Evolutionary conservation across 257 asterid species (phyloP).

Genomic region (Hygrophila difformis): DNA sequence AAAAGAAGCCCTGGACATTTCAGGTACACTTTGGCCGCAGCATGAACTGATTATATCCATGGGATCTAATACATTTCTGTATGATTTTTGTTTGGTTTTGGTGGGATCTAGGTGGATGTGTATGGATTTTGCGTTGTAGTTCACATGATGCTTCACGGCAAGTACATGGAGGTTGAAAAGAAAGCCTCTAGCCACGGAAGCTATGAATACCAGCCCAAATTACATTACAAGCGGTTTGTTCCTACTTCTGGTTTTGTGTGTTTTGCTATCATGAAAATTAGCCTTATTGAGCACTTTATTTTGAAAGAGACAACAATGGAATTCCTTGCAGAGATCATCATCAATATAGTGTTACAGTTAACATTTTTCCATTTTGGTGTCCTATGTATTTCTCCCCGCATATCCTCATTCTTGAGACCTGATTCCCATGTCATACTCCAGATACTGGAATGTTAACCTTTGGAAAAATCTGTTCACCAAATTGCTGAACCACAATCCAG

Average conservation of each 20-base stretch:
- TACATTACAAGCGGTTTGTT: constrained; percentile 57
- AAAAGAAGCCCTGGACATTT: constrained; percentile 80
- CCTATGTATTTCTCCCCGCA: no score
- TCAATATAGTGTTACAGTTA: no score
- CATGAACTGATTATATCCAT: not conserved
- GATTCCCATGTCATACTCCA: constrained; percentile 13
- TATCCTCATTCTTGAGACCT: not conserved
- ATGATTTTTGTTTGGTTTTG: not conserved
- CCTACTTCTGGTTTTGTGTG: not conserved
- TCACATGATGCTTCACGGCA: constrained; percentile 79
- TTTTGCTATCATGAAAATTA: not conserved
- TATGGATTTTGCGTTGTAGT: constrained; percentile 81
- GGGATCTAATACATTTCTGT: not conserved
- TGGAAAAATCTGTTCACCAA: constrained; percentile 66
- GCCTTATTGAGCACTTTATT: no score
- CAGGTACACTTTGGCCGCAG: constrained; percentile 32
- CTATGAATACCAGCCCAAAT: constrained; percentile 58
- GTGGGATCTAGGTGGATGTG: constrained; percentile 54
- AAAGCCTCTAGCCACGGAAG: constrained; percentile 38
- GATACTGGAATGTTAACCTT: constrained; percentile 77
- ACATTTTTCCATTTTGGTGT: no score
- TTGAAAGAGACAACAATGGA: no score
- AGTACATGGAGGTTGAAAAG: constrained; percentile 76
- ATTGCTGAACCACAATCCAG: constrained; percentile 50
- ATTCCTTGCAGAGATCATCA: no score